Conservation (phyloP, 2,329 filamentous ascomycete species). For the Nothomitra cinnamomea region DNA sequence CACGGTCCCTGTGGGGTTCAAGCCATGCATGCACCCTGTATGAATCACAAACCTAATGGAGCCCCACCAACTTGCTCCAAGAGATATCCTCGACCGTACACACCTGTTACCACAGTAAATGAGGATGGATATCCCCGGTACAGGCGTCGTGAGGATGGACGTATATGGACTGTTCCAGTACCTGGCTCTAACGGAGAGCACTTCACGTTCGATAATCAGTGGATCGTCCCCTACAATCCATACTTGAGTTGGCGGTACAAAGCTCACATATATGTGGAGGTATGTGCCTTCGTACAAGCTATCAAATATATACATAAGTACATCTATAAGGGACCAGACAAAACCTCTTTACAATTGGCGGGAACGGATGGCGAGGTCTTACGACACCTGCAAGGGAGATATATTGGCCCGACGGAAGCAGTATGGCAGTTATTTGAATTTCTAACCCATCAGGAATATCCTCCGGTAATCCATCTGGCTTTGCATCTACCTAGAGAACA, state of each 20-base stretch:
- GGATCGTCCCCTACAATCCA: conserved; percentile 7
- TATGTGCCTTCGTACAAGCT: conserved; percentile 5
- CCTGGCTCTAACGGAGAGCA: not conserved
- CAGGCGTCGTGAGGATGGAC: not conserved
- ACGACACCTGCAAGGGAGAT: conserved; percentile 7
- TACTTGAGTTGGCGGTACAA: conserved; percentile 7
- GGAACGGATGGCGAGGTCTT: conserved; percentile 5
- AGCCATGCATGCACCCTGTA: not conserved
- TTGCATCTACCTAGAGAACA: too few species aligned
- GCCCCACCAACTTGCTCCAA: not conserved
- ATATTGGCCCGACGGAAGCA: conserved; percentile 6
- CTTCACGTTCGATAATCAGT: conserved; percentile 5
- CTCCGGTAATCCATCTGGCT: conserved; percentile 5
- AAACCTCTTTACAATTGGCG: not conserved
- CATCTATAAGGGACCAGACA: conserved; percentile 8
- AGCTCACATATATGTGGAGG: conserved; percentile 7
- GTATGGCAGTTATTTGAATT: conserved; percentile 7
- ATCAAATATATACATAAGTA: conserved; percentile 11
- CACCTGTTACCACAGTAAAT: not conserved
- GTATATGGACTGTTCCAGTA: not conserved
- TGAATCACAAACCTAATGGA: not conserved
- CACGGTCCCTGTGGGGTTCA: not conserved
- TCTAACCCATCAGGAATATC: conserved; percentile 5
- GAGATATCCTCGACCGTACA: not conserved
- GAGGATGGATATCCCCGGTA: not conserved